These are phyloP conservation scores for Scheffersomyces coipomensis DNA, from an alignment of 805 yeast species.

Conservation along the genomic window DNA sequence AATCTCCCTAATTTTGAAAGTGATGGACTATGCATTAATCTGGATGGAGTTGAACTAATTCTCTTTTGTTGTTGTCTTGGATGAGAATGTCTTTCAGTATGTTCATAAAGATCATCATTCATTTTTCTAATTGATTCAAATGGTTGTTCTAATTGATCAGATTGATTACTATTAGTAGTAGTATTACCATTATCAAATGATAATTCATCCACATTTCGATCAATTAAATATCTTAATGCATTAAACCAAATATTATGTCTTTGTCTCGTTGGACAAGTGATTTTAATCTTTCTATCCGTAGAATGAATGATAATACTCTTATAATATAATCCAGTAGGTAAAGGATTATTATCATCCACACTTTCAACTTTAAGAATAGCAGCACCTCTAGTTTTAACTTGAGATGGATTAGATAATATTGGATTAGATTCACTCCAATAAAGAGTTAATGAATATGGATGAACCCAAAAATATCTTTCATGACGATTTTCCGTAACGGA, in stretches of 20 bases:
- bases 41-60: neutral
- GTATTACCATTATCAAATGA: conserved; percentile 43
- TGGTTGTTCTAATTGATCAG: conserved; percentile 12
- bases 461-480: conserved; percentile 93
- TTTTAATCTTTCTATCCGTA: conserved; percentile 60
- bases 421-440: conserved; percentile 90
- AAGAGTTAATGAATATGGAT: conserved; percentile 86
- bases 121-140: conserved; percentile 11
- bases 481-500: conserved; percentile 79
- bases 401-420: conserved; percentile 63
- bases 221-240: conserved; percentile 72
- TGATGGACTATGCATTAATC: neutral
- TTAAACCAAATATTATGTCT: conserved; percentile 92
- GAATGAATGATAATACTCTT: conserved; percentile 79
- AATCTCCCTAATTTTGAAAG: neutral
- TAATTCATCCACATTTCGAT: conserved; percentile 60
- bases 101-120: conserved; percentile 15
- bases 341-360: conserved; percentile 79
- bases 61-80: conserved; percentile 13
- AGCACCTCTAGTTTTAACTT: conserved; percentile 70
- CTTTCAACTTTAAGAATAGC: conserved; percentile 79
- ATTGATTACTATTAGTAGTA: no score
- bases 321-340: conserved; percentile 85
- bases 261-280: conserved; percentile 85
- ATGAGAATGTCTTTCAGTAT: conserved; percentile 20